Evolutionary conservation across 805 yeast genomes (phyloP).

Genomic region (Wickerhamomyces xylosicus): DNA sequence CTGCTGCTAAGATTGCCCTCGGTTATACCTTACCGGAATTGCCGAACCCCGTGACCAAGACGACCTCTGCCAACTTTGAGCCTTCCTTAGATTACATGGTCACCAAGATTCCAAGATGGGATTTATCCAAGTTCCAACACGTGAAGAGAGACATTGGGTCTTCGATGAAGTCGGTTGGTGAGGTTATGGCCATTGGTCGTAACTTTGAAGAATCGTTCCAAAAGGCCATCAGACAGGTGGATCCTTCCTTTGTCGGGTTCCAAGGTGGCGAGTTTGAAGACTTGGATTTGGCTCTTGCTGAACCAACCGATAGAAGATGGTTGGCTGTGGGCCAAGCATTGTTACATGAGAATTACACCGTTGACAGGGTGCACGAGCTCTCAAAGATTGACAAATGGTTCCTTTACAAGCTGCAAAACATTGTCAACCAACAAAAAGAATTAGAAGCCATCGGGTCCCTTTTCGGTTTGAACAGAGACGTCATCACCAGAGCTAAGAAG

Average conservation of each 20-base stretch:
- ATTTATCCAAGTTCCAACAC: conserved; percentile 87
- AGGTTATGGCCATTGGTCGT: conserved; percentile 98
- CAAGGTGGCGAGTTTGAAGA: conserved; percentile 78
- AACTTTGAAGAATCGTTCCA: conserved; percentile 96
- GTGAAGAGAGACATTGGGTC: conserved; percentile 92
- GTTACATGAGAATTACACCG: conserved; percentile 81
- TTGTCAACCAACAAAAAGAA: conserved; percentile 81
- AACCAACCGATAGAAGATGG: conserved; percentile 96
- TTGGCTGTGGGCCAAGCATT: conserved; percentile 97
- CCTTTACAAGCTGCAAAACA: conserved; percentile 83
- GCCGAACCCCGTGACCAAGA: conserved; percentile 93
- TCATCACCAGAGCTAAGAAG: conserved; percentile 74
- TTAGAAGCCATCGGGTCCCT: conserved; percentile 56
- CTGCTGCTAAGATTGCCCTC: conserved; percentile 94
- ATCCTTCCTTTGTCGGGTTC: conserved; percentile 83
- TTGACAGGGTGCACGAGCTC: conserved; percentile 85
- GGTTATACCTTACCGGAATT: conserved; percentile 92
- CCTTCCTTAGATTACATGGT: conserved; percentile 96
- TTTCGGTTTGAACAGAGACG: conserved; percentile 51
- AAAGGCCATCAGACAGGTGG: conserved; percentile 94
- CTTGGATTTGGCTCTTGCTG: conserved; percentile 65
- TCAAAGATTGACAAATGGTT: conserved; percentile 96
- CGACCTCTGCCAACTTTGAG: conserved; percentile 93
- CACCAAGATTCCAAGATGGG: conserved; percentile 98
- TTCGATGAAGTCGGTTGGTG: conserved; percentile 98